Base-by-base conservation (phyloP, 805 yeast genomes). In the Candida orba region DNA sequence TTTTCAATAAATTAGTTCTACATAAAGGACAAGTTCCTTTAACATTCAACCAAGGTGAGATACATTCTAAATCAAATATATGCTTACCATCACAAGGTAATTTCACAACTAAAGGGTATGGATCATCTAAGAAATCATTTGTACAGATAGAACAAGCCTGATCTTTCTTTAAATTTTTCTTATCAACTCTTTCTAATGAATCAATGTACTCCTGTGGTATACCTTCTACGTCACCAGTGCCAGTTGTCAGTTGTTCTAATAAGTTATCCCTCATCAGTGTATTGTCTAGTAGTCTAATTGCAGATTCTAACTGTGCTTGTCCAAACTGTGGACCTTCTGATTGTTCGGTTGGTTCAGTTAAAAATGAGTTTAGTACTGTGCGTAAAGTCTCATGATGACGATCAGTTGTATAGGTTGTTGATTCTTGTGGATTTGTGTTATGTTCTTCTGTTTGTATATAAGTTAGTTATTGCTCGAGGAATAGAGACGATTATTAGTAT, bases 81-180 rank as follows among this genome's bases (percentile, higher is more conserved):
- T 90, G 98, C 34, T 71, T 69, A 3, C 59, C 61, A 2, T 43
- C 52, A 62, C 98, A 90, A 6, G 83, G 81, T 23, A 90, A 68
- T 52, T 73, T 68, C 15, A 88, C 96, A 12, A 90, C 79, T 39
- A 90, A 66, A 3, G 96, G 96, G 54, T 82, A 81, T 37, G 78
- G 68, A 57, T 88, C 95, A 30, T 79, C 83, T 4, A 73, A 66
- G 54, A 78, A 90, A 45, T 73, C 76, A 50, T 75, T 76, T 18
- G 93, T 84, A 54, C 98, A 90, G 34, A 90, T 90, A 1, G 96
- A 82, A 60, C 97, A 90, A 15, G 79, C 73, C 42, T 84, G 87
- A 32, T 70, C 75, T 6, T 55, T 45, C 14, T 65, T 64, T 39
- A 67, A 55, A 14, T 72, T 49, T 10, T 67, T 65, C 30, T 70